Percentiles rank a stretch among this genome's conserved stretches.
Conservation (phyloP, 306 rosid genomes). For the Begonia loranthoides region DNA sequence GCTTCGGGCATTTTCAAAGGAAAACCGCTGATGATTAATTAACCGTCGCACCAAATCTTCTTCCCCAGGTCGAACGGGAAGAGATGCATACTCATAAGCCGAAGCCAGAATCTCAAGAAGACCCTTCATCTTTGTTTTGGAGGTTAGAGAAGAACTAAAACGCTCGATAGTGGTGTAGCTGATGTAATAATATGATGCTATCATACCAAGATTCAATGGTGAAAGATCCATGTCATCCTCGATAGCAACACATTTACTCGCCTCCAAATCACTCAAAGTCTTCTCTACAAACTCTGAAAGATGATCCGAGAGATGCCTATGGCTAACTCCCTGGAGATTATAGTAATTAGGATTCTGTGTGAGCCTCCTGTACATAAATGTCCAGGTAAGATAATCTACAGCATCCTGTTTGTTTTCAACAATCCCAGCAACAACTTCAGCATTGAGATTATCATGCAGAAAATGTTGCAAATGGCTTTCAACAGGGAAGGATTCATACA, state of each 20-base stretch:
- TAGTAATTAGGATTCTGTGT: slow-evolving; percentile 90
- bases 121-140: slow-evolving; percentile 89
- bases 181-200: slow-evolving; percentile 79
- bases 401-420: slow-evolving; percentile 89
- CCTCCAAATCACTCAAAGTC: slow-evolving; percentile 70
- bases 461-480: slow-evolving; percentile 89
- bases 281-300: slow-evolving; percentile 86
- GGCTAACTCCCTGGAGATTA: slow-evolving; percentile 93
- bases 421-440: slow-evolving; percentile 73
- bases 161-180: slow-evolving; percentile 85
- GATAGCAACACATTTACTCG: slow-evolving; percentile 60
- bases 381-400: slow-evolving; percentile 94
- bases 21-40: slow-evolving; percentile 83
- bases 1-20: slow-evolving; percentile 64
- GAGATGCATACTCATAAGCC: slow-evolving; percentile 75
- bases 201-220: slow-evolving; percentile 80
- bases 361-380: slow-evolving; percentile 88
- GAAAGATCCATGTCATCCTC: slow-evolving; percentile 81
- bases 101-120: slow-evolving; percentile 72
- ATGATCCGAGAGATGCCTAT: slow-evolving; percentile 84
- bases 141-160: slow-evolving; percentile 65
- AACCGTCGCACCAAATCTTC: slow-evolving; percentile 71
- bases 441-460: slow-evolving; percentile 77
- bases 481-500: slow-evolving; percentile 91
- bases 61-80: slow-evolving; percentile 89